These are phyloP conservation scores for Verbascum thapsus DNA, from an alignment of 257 asterid species.

Conservation along the genomic window DNA sequence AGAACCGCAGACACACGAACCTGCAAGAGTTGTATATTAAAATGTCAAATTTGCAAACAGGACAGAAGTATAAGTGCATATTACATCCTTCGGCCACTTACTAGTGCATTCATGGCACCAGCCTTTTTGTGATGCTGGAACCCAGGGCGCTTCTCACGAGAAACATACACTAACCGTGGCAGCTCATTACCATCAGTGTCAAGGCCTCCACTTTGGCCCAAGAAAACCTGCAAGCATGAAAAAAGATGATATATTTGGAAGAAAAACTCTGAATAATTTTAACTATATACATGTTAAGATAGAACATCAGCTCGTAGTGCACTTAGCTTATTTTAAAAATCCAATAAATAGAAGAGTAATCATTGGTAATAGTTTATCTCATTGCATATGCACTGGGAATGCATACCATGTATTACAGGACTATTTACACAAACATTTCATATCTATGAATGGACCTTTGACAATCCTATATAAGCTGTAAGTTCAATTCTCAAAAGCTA, in stretches of 20 bases:
- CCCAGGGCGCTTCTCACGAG: slow-evolving; percentile 99
- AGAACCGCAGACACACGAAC: slow-evolving; percentile 99
- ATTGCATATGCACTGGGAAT: slow-evolving; percentile 13
- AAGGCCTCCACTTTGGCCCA: slow-evolving; percentile 97
- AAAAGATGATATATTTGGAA: slow-evolving; percentile 16
- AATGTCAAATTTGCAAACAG: slow-evolving; percentile 29
- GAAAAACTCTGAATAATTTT: slow-evolving; percentile 21
- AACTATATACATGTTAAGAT: slow-evolving; percentile 8
- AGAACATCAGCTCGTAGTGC: slow-evolving; percentile 14
- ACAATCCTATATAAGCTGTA: slow-evolving; percentile 11
- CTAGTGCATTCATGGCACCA: slow-evolving; percentile 98
- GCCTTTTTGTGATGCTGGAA: slow-evolving; percentile 98
- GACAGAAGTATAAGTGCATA: neutral
- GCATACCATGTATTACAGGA: neutral
- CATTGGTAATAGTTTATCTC: neutral
- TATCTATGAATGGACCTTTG: slow-evolving; percentile 2
- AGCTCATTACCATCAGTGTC: slow-evolving; percentile 95
- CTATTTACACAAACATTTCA: neutral
- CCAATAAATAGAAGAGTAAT: slow-evolving; percentile 5
- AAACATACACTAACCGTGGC: slow-evolving; percentile 90
- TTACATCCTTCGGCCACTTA: slow-evolving; percentile 44
- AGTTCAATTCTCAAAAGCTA: slow-evolving; percentile 14
- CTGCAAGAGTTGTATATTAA: slow-evolving; percentile 43
- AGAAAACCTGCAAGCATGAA: slow-evolving; percentile 68
- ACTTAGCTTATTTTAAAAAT: slow-evolving; percentile 8